These are phyloP conservation scores for Erythrobasidium hasegawianum DNA, from an alignment of 1,284 basidiomycete genomes.

Conservation along the genomic window DNA sequence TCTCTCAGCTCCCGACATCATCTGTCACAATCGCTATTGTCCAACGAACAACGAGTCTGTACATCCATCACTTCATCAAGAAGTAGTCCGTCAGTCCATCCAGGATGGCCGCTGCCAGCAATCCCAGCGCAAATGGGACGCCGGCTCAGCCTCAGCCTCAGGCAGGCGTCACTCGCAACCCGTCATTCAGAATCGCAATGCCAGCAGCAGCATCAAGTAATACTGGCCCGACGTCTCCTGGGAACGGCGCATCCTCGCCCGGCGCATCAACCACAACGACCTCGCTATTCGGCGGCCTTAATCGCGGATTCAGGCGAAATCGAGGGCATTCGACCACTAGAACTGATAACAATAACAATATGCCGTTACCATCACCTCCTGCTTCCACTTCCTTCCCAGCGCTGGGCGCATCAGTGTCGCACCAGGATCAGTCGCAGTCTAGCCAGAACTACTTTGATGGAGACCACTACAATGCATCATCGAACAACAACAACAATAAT, in stretches of 20 bases:
- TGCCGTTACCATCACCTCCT: slow-evolving; percentile 17
- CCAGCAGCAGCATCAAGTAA: not conserved
- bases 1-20: too few species aligned
- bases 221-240: not conserved
- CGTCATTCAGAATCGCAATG: not conserved
- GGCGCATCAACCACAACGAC: not conserved
- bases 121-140: too few species aligned
- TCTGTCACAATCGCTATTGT: too few species aligned
- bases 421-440: slow-evolving; percentile 12
- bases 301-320: slow-evolving; percentile 29
- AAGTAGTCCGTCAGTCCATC: too few species aligned
- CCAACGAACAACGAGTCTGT: too few species aligned
- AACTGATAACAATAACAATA: not conserved
- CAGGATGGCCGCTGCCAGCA: too few species aligned
- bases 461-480: not conserved
- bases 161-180: not conserved
- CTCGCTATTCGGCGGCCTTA: slow-evolving; percentile 16
- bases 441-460: slow-evolving; percentile 30
- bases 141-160: too few species aligned
- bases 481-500: not conserved
- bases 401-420: slow-evolving; percentile 10
- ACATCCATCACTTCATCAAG: too few species aligned
- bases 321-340: slow-evolving; percentile 27
- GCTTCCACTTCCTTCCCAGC: slow-evolving; percentile 3
- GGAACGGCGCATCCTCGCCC: too few species aligned